Conservation (phyloP, 2,329 filamentous ascomycete species). For the Nemania sp. region DNA sequence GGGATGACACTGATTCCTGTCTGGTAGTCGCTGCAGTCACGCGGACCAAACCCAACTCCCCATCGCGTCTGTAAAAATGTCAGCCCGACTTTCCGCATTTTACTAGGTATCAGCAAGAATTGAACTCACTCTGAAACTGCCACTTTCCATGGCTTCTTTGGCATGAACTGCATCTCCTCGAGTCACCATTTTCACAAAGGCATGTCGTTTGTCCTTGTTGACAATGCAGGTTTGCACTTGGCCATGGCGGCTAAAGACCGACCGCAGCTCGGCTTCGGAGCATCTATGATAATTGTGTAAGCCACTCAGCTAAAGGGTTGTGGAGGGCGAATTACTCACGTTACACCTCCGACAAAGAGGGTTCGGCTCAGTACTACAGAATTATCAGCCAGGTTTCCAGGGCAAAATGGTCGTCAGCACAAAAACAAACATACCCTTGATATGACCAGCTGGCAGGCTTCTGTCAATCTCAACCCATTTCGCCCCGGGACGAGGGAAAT, state of each 20-base stretch:
- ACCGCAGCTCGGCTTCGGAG: constrained; percentile 79
- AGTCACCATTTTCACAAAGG: constrained; percentile 97
- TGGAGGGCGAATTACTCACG: constrained; percentile 58
- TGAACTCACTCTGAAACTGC: constrained; percentile 69
- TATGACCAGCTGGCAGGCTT: constrained; percentile 71
- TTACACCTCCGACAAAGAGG: constrained; percentile 94
- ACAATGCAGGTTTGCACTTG: constrained; percentile 96
- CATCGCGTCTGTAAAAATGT: constrained; percentile 72
- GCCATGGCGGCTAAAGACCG: constrained; percentile 80
- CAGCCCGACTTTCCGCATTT: constrained; percentile 19
- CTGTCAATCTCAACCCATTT: constrained; percentile 84
- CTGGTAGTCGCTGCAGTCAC: constrained; percentile 95
- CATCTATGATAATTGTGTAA: constrained; percentile 53
- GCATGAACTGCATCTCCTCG: constrained; percentile 82
- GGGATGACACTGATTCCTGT: constrained; percentile 93
- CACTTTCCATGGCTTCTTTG: constrained; percentile 84
- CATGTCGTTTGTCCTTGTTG: constrained; percentile 96
- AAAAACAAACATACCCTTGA: constrained; percentile 62
- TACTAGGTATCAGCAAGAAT: constrained; percentile 10
- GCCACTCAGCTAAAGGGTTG: constrained; percentile 17
- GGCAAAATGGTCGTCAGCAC: background rate
- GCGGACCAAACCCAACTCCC: constrained; percentile 95
- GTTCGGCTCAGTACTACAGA: constrained; percentile 80
- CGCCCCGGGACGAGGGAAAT: constrained; percentile 40
- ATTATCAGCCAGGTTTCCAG: constrained; percentile 17